Base-by-base conservation (phyloP, 2,329 filamentous ascomycete species). In the Lasiodiplodia theobromae region DNA sequence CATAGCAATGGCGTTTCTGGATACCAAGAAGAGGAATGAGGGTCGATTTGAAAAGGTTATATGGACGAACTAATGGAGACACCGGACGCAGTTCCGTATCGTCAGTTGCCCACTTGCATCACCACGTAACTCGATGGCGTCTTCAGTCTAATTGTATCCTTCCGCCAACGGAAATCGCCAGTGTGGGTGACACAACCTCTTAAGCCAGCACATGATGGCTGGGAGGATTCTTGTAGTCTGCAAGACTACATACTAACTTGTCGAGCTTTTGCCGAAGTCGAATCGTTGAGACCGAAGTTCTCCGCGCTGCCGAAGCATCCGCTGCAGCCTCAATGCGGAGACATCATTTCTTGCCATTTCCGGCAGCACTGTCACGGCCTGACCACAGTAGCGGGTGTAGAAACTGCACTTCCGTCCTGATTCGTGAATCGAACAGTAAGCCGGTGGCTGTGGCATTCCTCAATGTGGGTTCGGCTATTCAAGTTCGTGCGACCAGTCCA, bases 1-100 rank as follows among this genome's bases (percentile, higher is more conserved):
- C 66, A 68, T 63, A 23, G 47, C 57, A 63, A 68, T 25, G 47
- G 66, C 57, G 57, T 63, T 56, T 16, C 11, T n/a, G 65, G 65
- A 60, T 40, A 60, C 65, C n/a, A 52, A 25, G 28, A 38, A 53
- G 40, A 37, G n/a, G 47, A 11, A 37, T 28, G n/a, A 38, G 60
- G 60, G 47, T 34, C 18, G 31, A 23, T 28, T 64, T n/a, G 51
- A 10, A 64, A 34, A 25, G 60, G n/a, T 28, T 37, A 63, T 28
- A 60, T 34, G 58, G 25, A 51, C 28, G 44, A 52, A 28, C 47
- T 52, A 28, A 37, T 25, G 28, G 31, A 31, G 23, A n/a, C n/a
- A 23, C 21, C 21, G 21, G 47, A n/a, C 25, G 47, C 4, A 25
- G 31, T 47, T 49, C 60, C 60, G 60, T 47, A 10, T 53, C 18